phyloP scores from a whole-genome alignment of 257 asterid species.

The Thymus quinquecostatus region DNA sequence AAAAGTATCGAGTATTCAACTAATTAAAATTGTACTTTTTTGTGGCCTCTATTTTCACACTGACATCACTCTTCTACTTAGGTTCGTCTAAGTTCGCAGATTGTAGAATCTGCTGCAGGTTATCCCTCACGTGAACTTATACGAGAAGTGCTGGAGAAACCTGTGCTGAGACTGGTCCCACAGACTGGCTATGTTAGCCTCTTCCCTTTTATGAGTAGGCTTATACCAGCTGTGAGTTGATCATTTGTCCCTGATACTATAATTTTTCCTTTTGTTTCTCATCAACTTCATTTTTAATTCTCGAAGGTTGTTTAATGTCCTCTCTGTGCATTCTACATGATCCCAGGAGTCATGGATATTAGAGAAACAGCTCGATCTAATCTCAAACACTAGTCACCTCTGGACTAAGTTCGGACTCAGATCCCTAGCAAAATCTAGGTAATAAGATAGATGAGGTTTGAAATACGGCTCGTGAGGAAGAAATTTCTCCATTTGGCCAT shows the following conservation, averaged over 20 bases:
- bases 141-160: slow-evolving; percentile 78
- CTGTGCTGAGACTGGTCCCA: slow-evolving; percentile 81
- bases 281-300: slow-evolving; percentile 6
- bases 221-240: slow-evolving; percentile 94
- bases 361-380: slow-evolving; percentile 83
- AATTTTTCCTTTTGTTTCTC: slow-evolving; percentile 3
- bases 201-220: slow-evolving; percentile 89
- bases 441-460: slow-evolving; percentile 3
- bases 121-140: slow-evolving; percentile 72
- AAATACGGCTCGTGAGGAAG: not conserved
- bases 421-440: slow-evolving; percentile 95
- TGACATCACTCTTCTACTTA: slow-evolving; percentile 35
- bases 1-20: not conserved
- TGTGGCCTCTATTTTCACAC: slow-evolving; percentile 12
- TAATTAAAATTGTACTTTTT: slow-evolving; percentile 4
- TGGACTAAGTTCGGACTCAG: slow-evolving; percentile 95
- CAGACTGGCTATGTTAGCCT: slow-evolving; percentile 97
- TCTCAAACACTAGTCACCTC: slow-evolving; percentile 72
- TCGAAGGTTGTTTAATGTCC: slow-evolving; percentile 12
- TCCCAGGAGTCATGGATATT: slow-evolving; percentile 76
- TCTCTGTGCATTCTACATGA: slow-evolving; percentile 17
- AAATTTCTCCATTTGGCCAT: slow-evolving; percentile 1
- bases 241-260: slow-evolving; percentile 22
- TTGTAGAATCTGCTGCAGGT: slow-evolving; percentile 54
- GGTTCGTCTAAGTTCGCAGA: slow-evolving; percentile 82